phyloP scores from a whole-genome alignment of 2,329 filamentous ascomycete genomes.

The Monosporascus sp. region DNA sequence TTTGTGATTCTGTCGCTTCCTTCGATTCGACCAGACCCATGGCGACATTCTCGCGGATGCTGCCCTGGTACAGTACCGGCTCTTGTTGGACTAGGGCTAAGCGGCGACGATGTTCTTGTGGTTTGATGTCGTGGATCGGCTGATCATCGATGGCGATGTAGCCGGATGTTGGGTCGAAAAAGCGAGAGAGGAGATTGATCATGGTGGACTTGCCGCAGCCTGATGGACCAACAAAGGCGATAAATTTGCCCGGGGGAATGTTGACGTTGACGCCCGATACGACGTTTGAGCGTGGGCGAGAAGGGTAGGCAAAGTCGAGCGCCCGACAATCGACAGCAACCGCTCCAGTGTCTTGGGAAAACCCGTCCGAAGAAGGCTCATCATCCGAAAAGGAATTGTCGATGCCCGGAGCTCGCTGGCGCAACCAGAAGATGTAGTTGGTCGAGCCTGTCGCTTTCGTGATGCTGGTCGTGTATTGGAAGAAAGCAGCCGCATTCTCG shows the following conservation, averaged over 20 bases:
- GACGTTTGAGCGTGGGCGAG: conserved; percentile 33
- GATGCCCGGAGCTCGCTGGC: conserved; percentile 34
- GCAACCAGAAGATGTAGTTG: conserved; percentile 46
- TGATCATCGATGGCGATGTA: conserved; percentile 39
- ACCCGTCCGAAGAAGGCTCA: no score
- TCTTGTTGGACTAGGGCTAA: conserved; percentile 55
- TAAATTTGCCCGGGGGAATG: conserved; percentile 38
- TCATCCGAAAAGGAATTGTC: no score
- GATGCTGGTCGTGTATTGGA: conserved; percentile 44
- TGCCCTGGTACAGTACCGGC: conserved; percentile 44
- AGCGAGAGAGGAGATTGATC: conserved; percentile 44
- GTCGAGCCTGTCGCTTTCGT: conserved; percentile 44
- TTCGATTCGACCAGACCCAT: background rate
- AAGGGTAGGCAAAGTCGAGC: conserved; percentile 58
- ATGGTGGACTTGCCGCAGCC: conserved; percentile 59
- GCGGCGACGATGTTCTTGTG: conserved; percentile 44
- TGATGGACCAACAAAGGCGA: conserved; percentile 49
- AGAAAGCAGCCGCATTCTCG: conserved; percentile 35
- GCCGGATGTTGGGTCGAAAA: conserved; percentile 39
- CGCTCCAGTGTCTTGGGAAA: conserved; percentile 25
- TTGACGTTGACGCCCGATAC: conserved; percentile 37
- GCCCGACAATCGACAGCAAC: conserved; percentile 31
- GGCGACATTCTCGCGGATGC: conserved; percentile 35
- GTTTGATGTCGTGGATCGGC: conserved; percentile 34
- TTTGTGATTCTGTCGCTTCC: conserved; percentile 1